phyloP scores from a whole-genome alignment of 164 flowering plant species.

The Pachysandra terminalis region DNA sequence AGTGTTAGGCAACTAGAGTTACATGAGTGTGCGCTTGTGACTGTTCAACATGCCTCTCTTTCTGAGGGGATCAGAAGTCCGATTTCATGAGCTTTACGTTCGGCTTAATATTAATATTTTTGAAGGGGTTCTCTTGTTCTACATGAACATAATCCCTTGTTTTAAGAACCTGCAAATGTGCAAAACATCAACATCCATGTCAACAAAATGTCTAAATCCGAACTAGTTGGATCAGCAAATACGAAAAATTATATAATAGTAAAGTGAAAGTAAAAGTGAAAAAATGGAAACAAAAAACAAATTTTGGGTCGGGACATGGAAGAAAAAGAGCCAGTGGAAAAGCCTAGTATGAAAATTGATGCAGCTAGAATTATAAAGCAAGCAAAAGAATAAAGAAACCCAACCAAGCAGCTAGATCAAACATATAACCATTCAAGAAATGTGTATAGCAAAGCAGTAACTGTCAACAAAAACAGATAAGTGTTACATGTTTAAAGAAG shows the following conservation, averaged over 20 bases:
- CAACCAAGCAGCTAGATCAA: neutral
- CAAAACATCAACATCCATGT: neutral
- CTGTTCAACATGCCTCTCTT: constrained; percentile 7
- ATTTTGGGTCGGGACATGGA: neutral
- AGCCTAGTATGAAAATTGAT: neutral
- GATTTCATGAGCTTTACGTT: constrained; percentile 73
- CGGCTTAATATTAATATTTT: constrained; percentile 55
- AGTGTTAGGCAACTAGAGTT: constrained; percentile 22
- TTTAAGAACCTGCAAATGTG: constrained; percentile 77
- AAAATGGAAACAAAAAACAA: neutral
- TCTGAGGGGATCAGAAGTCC: constrained; percentile 44
- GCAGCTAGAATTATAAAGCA: neutral
- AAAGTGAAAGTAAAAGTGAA: too few species aligned
- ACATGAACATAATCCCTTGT: constrained; percentile 88
- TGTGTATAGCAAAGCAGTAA: neutral
- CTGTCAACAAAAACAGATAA: neutral
- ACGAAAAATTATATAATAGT: too few species aligned
- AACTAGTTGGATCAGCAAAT: too few species aligned
- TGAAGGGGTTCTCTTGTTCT: constrained; percentile 64
- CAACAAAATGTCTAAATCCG: neutral
- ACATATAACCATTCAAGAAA: neutral
- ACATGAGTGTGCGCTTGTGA: constrained; percentile 18
- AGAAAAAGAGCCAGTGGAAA: neutral
- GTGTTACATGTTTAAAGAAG: neutral
- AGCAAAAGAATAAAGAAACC: neutral